These are phyloP conservation scores for Solanum ahanhuiri DNA, from an alignment of 257 asterid species.

Conservation along the genomic window DNA sequence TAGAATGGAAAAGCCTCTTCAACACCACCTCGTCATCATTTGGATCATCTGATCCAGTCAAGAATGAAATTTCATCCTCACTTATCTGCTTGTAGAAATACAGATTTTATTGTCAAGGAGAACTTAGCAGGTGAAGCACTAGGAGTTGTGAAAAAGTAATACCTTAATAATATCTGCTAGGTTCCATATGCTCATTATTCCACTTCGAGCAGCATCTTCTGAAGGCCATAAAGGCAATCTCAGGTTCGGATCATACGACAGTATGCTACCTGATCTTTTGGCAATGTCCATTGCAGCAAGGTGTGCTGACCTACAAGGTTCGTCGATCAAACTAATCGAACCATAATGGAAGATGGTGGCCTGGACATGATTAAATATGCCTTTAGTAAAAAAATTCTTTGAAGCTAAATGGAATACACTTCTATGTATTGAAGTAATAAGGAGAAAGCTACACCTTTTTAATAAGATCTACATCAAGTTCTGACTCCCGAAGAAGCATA, in stretches of 20 bases:
- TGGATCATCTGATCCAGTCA: slow-evolving; percentile 62
- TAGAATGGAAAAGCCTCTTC: slow-evolving; percentile 72
- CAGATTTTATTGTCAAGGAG: background rate
- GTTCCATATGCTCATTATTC: slow-evolving; percentile 74
- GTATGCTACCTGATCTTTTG: slow-evolving; percentile 63
- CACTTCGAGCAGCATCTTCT: slow-evolving; percentile 66
- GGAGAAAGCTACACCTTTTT: slow-evolving; percentile 42
- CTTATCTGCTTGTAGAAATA: slow-evolving; percentile 44
- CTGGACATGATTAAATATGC: slow-evolving; percentile 31
- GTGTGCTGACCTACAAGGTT: slow-evolving; percentile 81
- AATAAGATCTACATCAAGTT: slow-evolving; percentile 57
- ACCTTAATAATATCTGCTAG: slow-evolving; percentile 89
- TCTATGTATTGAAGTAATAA: background rate
- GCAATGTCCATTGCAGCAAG: slow-evolving; percentile 75
- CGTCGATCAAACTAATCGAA: slow-evolving; percentile 82
- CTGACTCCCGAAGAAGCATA: slow-evolving; percentile 67
- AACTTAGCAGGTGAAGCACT: background rate
- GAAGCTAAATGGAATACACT: background rate
- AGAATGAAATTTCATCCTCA: slow-evolving; percentile 75
- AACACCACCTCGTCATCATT: slow-evolving; percentile 61
- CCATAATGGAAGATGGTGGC: slow-evolving; percentile 83
- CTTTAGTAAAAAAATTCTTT: background rate
- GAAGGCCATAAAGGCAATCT: slow-evolving; percentile 94
- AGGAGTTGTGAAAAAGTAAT: background rate
- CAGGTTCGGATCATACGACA: slow-evolving; percentile 89